Base-by-base conservation (phyloP, 495 filamentous ascomycete species). In the Hypoxylon lienhwacheense region DNA sequence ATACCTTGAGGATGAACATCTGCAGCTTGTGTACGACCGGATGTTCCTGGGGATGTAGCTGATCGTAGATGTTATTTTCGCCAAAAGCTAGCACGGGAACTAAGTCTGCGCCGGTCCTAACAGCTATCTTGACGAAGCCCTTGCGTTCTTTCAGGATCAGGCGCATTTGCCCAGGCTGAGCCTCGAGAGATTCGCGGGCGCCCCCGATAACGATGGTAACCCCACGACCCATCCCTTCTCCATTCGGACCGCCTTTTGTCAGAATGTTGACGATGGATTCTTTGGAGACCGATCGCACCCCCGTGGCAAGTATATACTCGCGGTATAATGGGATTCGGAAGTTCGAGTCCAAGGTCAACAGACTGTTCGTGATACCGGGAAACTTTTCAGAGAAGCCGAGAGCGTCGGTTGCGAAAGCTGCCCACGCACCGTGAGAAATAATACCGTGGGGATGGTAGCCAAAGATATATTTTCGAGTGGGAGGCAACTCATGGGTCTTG, bases 391-490 rank as follows among this genome's bases (percentile, higher is more conserved):
- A 82, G 69, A 97, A 98, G 2, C 93, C 90, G 4, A 95, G 77
- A 0, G 89, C 88, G 59, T 97, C 93, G 4, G 95, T 97, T 21
- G 78, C 88, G 58, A 98, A 97, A 11, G 91, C 86, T 2, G 87
- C 89, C 70, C 93, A 97, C 1, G 95, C 93, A 28, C 93, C 93
- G 64, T 96, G 89, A 10, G 87, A 90, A 62, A 98, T 96, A 69
- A 98, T 97, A 31, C 93, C 93, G 67, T 97, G 92, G 0, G 92
- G 92, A 65, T 97, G 93, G 68, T 97, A 97, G 32, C 95, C 93
- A 66, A 98, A 95, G 59, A 98, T 92, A 73, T 97, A 98, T 72
- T 97, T 97, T 49, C 90, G 80, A 2, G 86, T 88, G 0, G 90
- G 78, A 10, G 88, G 81, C 2, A 98, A 83, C 40, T 87, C 72